phyloP scores from a whole-genome alignment of 805 yeast species.

The Maudiozyma pseudohumilis region DNA sequence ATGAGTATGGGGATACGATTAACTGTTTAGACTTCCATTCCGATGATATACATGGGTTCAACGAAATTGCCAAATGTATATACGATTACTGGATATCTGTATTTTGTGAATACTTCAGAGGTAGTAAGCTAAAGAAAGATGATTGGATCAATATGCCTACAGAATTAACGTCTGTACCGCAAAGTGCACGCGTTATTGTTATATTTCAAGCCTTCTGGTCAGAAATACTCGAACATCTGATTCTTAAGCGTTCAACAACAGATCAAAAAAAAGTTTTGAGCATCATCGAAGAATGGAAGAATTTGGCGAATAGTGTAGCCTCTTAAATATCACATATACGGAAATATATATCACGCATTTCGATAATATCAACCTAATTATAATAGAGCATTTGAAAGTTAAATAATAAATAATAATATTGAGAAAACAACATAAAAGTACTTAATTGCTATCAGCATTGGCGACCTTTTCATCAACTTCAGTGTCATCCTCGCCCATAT shows the following conservation, averaged over 20 bases:
- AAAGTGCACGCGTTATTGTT: constrained; percentile 19
- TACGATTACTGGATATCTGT: constrained; percentile 46
- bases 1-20: constrained; percentile 47
- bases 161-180: constrained; percentile 25
- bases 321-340: too few relatives aligned
- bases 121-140: constrained; percentile 12
- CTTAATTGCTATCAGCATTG: too few relatives aligned
- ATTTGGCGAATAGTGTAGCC: too few relatives aligned
- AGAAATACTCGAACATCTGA: constrained; percentile 35
- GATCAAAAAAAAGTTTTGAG: constrained; percentile 29
- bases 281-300: constrained; percentile 31
- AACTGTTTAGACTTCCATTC: constrained; percentile 41
- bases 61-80: constrained; percentile 36
- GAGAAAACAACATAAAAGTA: not conserved
- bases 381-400: too few relatives aligned
- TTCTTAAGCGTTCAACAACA: constrained; percentile 26
- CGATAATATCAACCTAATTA: not conserved
- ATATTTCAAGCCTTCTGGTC: constrained; percentile 47
- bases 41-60: constrained; percentile 28
- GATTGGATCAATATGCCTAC: constrained; percentile 23
- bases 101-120: constrained; percentile 40
- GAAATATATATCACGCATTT: too few relatives aligned
- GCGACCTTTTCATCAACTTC: not conserved
- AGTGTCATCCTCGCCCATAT: not conserved
- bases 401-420: too few relatives aligned